phyloP scores from a whole-genome alignment of 2,329 filamentous ascomycete genomes.

The Epichloe aotearoae region DNA sequence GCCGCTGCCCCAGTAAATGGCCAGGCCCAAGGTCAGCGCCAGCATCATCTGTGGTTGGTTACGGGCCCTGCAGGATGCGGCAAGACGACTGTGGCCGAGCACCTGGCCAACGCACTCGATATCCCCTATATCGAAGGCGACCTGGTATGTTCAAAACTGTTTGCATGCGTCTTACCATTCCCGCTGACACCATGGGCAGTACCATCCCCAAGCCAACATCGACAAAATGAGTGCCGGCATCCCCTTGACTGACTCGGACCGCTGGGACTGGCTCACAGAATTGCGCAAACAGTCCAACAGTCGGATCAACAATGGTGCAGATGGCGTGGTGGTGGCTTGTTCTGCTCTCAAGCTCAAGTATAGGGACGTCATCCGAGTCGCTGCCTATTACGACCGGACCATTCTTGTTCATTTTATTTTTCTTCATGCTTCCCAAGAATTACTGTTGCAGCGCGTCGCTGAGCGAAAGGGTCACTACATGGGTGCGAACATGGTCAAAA shows the following conservation, averaged over 20 bases:
- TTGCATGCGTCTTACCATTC: not conserved
- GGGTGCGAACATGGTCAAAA: constrained; percentile 89
- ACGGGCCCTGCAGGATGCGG: constrained; percentile 69
- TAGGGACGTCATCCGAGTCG: constrained; percentile 77
- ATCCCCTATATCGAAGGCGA: constrained; percentile 68
- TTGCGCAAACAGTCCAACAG: constrained; percentile 56
- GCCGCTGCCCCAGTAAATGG: constrained; percentile 15
- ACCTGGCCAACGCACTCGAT: constrained; percentile 47
- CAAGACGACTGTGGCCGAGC: constrained; percentile 61
- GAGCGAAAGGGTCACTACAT: constrained; percentile 79
- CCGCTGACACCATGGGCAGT: constrained; percentile 30
- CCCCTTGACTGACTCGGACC: constrained; percentile 81
- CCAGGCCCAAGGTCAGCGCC: constrained; percentile 19
- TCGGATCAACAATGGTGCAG: constrained; percentile 40
- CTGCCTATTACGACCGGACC: constrained; percentile 58
- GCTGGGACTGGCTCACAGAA: constrained; percentile 90
- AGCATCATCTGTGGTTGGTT: constrained; percentile 67
- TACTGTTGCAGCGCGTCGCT: constrained; percentile 63
- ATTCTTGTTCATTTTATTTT: constrained; percentile 89
- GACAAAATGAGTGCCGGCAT: constrained; percentile 81
- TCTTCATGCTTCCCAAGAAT: constrained; percentile 62
- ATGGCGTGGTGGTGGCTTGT: constrained; percentile 88
- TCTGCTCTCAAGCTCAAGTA: constrained; percentile 96
- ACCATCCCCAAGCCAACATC: constrained; percentile 64
- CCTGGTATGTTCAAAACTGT: constrained; percentile 36